Evolutionary conservation across 345 rosid genomes (phyloP), one percentile per base, ranked within the genome.

Genomic region (Odontarrhena argentea): DNA sequence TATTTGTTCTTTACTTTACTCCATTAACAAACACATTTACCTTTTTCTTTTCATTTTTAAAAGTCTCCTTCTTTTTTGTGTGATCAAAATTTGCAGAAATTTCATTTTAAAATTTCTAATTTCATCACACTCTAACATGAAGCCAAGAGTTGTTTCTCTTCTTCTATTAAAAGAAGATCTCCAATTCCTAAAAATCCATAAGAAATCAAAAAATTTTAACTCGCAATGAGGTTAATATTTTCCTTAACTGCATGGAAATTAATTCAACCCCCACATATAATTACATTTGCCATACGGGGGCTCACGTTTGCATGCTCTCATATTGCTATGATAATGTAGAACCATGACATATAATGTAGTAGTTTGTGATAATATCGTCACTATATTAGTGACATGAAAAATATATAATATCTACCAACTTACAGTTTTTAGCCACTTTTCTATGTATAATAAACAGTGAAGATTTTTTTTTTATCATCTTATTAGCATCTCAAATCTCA

Each of bases 11-110:
- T 48, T 40, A 13, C 52, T 52, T 67, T 38, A 15, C 25, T 47
- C 60, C 71, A 15, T 35, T 41, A 48, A 72, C 60, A 57, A 58
- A 65, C 60, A 65, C 71, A 65, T 0, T 25, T 43, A 30, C 43
- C 55, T 58, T 65, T 73, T 65, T 32, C 34, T 35, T 51, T 58
- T 73, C 25, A 3, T 32, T 32, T 32, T 44, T 49, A 42, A 65
- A 64, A 57, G 30, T 64, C 40, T 41, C 42, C 22, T 2, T 12
- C 30, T 42, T 9, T 22, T 7, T 11, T 45, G 45, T 41, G 36
- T 50, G 44, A 13, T 50, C 51, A n/a, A 11, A 32, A 30, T 60
- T 54, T 7, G 22, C 40, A 42, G 9, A 38, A 49, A 32, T 30
- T 8, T 38, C 2, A 65, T 52, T 54, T 18, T 51, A 7, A 2